Base-by-base conservation (phyloP, 2,329 filamentous ascomycete genomes). In the Trichophyton verrucosum region DNA sequence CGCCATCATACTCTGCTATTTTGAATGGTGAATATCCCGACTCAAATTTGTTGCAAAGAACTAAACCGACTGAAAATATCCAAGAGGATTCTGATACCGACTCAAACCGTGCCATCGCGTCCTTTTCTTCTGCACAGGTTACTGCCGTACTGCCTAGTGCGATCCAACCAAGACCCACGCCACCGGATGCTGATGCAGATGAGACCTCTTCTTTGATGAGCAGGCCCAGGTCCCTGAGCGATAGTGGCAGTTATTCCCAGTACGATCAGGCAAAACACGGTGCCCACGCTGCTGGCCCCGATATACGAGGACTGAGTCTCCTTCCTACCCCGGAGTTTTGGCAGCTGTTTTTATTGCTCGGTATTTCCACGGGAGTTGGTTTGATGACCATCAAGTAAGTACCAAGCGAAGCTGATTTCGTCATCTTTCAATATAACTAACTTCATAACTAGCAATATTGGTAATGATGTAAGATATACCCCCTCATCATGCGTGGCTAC, bases 351-450 rank as follows among this genome's bases (percentile, higher is more conserved):
- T 74, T 82, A 61, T 85, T 96, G 66, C 89, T 99, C 82, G 91
- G 86, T 44, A 82, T 96, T n/a, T 78, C 97, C 64, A 90, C 91
- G 3, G 94, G 94, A 59, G 88, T 96, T 67, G 94, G 94, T 9
- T 77, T 99, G 65, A 99, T 99, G 94, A 97, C 92, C 0, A 99
- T 99, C 76, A 99, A 99, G 91, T 95, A 80, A 74, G 87, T 66
- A 44, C 24, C 20, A 27, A n/a, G 20, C 59, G n/a, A 13, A 46
- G 20, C 17, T 36, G 17, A 9, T 24, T 15, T 24, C 36, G 9
- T 38, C 53, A 7, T 30, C 30, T 60, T 27, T 27, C n/a, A 7
- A 63, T 8, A 75, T 77, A 9, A 17, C 13, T 42, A 13, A 60
- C 36, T 15, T 30, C 6, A 22, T 57, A 9, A 47, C 22, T 66